phyloP scores from a whole-genome alignment of 129 eudicot species.

The Flaveria brownii region DNA sequence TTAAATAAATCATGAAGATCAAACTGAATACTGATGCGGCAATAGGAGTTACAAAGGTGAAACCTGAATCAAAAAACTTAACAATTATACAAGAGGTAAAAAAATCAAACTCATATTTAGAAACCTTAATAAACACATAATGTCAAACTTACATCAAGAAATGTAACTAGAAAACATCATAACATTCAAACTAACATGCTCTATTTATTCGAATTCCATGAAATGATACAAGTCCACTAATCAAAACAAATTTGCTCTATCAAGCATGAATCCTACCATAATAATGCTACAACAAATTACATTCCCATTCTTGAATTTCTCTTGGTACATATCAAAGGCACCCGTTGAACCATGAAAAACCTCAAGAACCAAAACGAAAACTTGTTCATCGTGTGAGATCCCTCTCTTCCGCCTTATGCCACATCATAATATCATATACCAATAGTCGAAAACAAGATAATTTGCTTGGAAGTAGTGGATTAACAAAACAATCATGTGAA shows the following conservation, averaged over 20 bases:
- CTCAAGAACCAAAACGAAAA: slow-evolving; percentile 27
- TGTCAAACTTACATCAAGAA: slow-evolving; percentile 15
- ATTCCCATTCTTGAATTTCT: slow-evolving; percentile 38
- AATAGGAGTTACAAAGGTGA: background rate
- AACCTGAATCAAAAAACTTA: background rate
- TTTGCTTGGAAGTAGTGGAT: slow-evolving; percentile 24
- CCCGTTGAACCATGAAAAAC: slow-evolving; percentile 36
- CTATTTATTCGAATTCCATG: slow-evolving; percentile 43
- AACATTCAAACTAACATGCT: slow-evolving; percentile 34
- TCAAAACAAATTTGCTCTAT: slow-evolving; percentile 41
- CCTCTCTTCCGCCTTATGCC: slow-evolving; percentile 34
- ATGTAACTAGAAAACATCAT: slow-evolving; percentile 1
- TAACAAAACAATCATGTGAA: slow-evolving; percentile 44
- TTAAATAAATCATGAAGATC: background rate
- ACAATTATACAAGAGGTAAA: background rate
- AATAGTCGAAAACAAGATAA: slow-evolving; percentile 44
- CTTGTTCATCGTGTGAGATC: slow-evolving; percentile 37
- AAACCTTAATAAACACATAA: background rate
- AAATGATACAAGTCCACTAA: slow-evolving; percentile 47
- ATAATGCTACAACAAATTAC: slow-evolving; percentile 57
- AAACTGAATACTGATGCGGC: background rate
- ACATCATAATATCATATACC: slow-evolving; percentile 39
- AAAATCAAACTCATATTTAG: background rate
- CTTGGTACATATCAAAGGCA: slow-evolving; percentile 37
- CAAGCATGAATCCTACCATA: slow-evolving; percentile 45